Conservation (phyloP, 2,329 filamentous ascomycete genomes). For the Colletotrichum australisinense region DNA sequence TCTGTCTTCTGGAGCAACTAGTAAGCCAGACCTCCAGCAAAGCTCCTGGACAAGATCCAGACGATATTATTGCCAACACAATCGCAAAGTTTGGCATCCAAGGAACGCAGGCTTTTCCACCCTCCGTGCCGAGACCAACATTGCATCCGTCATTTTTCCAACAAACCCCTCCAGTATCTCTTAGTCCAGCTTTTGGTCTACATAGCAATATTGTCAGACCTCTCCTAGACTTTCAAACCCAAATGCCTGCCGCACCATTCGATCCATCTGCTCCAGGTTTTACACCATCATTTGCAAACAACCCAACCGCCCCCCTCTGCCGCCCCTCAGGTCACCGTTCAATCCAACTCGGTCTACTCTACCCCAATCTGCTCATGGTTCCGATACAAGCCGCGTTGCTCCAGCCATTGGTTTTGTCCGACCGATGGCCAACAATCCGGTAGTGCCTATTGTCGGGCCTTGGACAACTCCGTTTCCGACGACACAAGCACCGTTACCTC, state of each 20-base stretch:
- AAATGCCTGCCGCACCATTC: background rate
- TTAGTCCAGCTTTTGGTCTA: background rate
- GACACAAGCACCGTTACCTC: background rate
- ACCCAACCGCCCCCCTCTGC: background rate
- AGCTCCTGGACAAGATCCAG: background rate
- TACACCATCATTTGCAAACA: background rate
- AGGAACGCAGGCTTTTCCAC: background rate
- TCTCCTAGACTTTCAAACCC: background rate
- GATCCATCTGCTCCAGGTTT: background rate
- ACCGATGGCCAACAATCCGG: slow-evolving; percentile 3
- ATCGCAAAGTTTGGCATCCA: slow-evolving; percentile 20
- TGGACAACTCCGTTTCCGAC: background rate
- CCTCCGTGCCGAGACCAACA: background rate
- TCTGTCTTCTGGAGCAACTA: slow-evolving; percentile 21
- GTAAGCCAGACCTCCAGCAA: background rate
- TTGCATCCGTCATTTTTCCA: background rate
- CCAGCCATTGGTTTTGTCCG: slow-evolving; percentile 43
- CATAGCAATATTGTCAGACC: background rate
- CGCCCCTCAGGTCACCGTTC: background rate
- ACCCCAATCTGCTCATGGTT: background rate
- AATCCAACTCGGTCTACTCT: background rate
- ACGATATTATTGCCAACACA: slow-evolving; percentile 21
- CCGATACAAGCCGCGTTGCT: background rate
- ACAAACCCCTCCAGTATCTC: background rate
- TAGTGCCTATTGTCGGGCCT: background rate